Conservation (phyloP, 208 protist genomes). For the Endotrypanum monterogeii region DNA sequence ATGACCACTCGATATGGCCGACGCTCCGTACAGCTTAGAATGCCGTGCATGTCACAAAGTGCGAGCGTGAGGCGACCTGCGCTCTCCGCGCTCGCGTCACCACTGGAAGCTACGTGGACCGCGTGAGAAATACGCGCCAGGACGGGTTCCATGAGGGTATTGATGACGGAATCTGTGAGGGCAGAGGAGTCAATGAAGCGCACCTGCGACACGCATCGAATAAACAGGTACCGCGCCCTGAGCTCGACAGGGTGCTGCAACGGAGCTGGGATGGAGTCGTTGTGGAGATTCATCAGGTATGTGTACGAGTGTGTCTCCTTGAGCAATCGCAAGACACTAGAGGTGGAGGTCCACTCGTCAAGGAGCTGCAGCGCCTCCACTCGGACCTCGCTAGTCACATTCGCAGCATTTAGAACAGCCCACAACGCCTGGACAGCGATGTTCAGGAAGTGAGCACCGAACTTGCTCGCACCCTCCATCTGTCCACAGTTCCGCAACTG, state of each 20-base stretch:
- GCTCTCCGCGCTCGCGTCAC: background rate
- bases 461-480: slow-evolving; percentile 23
- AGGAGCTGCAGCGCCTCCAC: slow-evolving; percentile 31
- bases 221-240: slow-evolving; percentile 35
- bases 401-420: slow-evolving; percentile 20
- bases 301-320: slow-evolving; percentile 28
- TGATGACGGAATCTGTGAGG: slow-evolving; percentile 22
- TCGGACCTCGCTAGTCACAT: slow-evolving; percentile 18
- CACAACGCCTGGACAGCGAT: slow-evolving; percentile 32
- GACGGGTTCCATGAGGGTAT: slow-evolving; percentile 24
- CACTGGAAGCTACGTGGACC: background rate
- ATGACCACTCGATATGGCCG: slow-evolving; percentile 36
- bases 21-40: slow-evolving; percentile 40
- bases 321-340: slow-evolving; percentile 35
- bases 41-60: slow-evolving; percentile 41
- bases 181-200: slow-evolving; percentile 27
- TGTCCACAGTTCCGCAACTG: slow-evolving; percentile 32
- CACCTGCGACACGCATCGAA: slow-evolving; percentile 38
- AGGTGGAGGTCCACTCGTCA: slow-evolving; percentile 31
- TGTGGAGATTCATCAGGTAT: slow-evolving; percentile 18
- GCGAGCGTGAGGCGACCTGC: slow-evolving; percentile 10
- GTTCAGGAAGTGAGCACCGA: slow-evolving; percentile 35
- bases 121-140: slow-evolving; percentile 14
- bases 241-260: slow-evolving; percentile 22
- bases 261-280: slow-evolving; percentile 13